Evolutionary conservation across 768 basidiomycete genomes (phyloP).

Genomic region (Termitomyces sp.): DNA sequence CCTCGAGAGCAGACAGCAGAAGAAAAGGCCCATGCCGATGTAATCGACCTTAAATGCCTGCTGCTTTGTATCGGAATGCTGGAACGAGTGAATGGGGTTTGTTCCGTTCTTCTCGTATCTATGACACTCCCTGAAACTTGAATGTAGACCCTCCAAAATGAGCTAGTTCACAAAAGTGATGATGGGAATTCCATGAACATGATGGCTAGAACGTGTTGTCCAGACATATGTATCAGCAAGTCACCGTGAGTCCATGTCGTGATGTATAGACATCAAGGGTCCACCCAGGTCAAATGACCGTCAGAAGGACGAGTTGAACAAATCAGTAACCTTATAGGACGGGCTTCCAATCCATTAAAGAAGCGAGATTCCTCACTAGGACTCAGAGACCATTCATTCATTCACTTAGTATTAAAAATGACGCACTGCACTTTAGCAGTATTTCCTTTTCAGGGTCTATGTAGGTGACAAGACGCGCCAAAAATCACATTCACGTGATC

Average conservation of each 20-base stretch:
- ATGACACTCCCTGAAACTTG: background rate
- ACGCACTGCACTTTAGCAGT: background rate
- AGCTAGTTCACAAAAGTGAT: too few species aligned
- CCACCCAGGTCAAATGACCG: constrained; percentile 3
- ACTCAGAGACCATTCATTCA: background rate
- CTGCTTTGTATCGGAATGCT: constrained; percentile 78
- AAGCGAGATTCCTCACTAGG: background rate
- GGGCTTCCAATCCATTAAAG: constrained; percentile 2
- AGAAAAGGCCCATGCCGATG: constrained; percentile 53
- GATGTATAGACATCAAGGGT: too few species aligned
- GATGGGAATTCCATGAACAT: too few species aligned
- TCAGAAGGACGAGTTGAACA: too few species aligned
- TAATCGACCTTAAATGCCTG: constrained; percentile 73
- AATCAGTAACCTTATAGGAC: background rate
- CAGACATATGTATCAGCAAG: background rate
- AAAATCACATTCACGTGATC: constrained; percentile 21
- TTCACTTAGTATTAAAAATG: background rate
- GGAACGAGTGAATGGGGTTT: constrained; percentile 80
- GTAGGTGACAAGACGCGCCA: constrained; percentile 14
- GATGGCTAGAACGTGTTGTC: background rate
- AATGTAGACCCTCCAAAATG: too few species aligned
- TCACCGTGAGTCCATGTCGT: background rate
- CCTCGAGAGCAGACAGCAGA: constrained; percentile 50
- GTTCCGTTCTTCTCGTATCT: constrained; percentile 21
- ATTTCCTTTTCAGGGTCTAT: background rate